Base-by-base conservation (phyloP, 139 green algal genomes). In the Chlamydomonas sp. region DNA sequence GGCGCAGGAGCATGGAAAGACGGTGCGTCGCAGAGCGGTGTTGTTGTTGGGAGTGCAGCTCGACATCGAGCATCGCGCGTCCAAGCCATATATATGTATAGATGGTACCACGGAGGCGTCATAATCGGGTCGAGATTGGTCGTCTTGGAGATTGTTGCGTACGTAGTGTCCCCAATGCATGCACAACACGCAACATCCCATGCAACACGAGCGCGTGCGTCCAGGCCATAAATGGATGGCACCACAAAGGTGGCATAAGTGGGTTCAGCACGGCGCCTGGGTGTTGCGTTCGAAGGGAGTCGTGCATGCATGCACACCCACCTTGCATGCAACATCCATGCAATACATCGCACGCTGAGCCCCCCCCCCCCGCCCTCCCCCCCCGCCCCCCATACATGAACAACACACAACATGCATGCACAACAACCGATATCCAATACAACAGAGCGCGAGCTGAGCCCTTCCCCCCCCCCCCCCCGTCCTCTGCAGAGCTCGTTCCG, bases 1-100 rank as follows among this genome's bases (percentile, higher is more conserved):
- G 4, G 62, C 62, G 6, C 30, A 57, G 35, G 62, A 69, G 35
- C 54, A 69, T 24, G 31, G 36, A 54, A 69, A 69, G 26, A 69
- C 62, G 37, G 62, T 69, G 37, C 54, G 62, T 10, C 29, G 6
- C 24, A 31, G 8, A 13, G 50, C 13, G 50, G 13, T 16, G 39
- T 13, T 50, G 30, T 35, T 35, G 30, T 24, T 20, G 30, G 50
- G 20, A 13, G n/a, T 8, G 24, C 50, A 62, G 28, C 13, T 24
- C 5, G 24, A 10, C 6, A 34, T 62, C 8, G 13, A 62, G 50
- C 24, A 31, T 16, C 22, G 50, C 5, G 8, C 5, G 22, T 29
- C 6, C 8, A 62, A n/a, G n/a, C n/a, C n/a, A n/a, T n/a, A n/a
- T n/a, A n/a, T n/a, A n/a, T n/a, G 43, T 13, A 54, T 13, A 54